Evolutionary conservation across 2,329 filamentous ascomycete genomes (phyloP).

Genomic region (Phialocephala subalpina): DNA sequence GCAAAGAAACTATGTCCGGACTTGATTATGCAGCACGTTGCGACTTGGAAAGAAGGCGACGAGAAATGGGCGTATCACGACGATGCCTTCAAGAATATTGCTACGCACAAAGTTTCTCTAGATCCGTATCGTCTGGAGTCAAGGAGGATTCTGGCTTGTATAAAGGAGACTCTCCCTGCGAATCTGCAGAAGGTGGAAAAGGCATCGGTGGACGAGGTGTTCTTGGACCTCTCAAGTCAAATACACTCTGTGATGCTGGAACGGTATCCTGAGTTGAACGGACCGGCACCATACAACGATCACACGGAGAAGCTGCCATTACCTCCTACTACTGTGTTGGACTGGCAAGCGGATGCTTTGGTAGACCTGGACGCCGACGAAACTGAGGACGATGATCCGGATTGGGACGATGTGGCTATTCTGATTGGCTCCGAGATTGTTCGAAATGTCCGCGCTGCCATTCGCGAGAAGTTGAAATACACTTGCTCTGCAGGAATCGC

Average conservation of each 20-base stretch:
- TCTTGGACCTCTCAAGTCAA: conserved; percentile 88
- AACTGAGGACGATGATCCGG: conserved; percentile 80
- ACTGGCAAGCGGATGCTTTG: conserved; percentile 86
- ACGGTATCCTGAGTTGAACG: conserved; percentile 76
- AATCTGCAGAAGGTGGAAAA: conserved; percentile 83
- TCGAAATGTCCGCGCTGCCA: conserved; percentile 72
- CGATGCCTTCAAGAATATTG: conserved; percentile 80
- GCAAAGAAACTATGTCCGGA: conserved; percentile 87
- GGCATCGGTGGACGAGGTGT: conserved; percentile 94
- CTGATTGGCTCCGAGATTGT: conserved; percentile 90
- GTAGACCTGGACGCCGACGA: conserved; percentile 78
- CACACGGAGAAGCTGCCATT: conserved; percentile 74
- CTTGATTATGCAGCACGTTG: conserved; percentile 89
- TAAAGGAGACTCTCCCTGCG: conserved; percentile 76
- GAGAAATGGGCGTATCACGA: conserved; percentile 90
- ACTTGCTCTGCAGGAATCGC: conserved; percentile 92
- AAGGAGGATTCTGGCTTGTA: conserved; percentile 78
- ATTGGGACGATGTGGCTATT: conserved; percentile 96
- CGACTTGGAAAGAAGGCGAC: conserved; percentile 92
- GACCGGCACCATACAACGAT: conserved; percentile 77
- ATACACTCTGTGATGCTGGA: conserved; percentile 79
- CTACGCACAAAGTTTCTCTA: conserved; percentile 90
- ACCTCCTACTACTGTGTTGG: conserved; percentile 75
- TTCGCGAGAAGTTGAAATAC: conserved; percentile 78
- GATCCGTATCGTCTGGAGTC: conserved; percentile 92